These are phyloP conservation scores for Solanum sitiens DNA, from an alignment of 257 asterid genomes.

Conservation along the genomic window DNA sequence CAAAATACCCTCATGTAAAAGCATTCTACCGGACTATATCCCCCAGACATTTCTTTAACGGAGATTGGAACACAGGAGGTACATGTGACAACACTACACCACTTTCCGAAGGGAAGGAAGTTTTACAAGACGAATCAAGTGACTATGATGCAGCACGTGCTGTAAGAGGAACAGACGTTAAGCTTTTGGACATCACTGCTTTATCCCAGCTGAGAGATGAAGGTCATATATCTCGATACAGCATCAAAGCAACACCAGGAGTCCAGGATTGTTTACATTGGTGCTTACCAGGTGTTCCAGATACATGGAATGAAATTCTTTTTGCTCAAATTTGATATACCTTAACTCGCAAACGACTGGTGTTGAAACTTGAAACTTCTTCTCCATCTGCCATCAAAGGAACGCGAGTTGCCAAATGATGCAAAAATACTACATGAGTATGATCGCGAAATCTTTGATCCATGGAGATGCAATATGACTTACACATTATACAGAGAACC, in stretches of 20 bases:
- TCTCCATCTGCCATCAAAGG: neutral
- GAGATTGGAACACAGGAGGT: conserved; percentile 97
- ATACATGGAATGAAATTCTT: conserved; percentile 85
- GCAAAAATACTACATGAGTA: neutral
- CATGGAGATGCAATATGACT: neutral
- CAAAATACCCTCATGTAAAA: conserved; percentile 52
- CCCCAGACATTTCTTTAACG: conserved; percentile 86
- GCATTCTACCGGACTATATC: conserved; percentile 70
- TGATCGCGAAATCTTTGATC: neutral
- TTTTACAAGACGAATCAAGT: conserved; percentile 49
- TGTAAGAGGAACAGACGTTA: conserved; percentile 54
- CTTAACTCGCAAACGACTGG: neutral
- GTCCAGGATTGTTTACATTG: conserved; percentile 93
- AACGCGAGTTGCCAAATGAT: neutral
- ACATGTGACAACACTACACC: conserved; percentile 85
- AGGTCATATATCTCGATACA: conserved; percentile 86
- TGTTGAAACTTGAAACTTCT: neutral
- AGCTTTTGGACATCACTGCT: conserved; percentile 62
- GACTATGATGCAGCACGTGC: conserved; percentile 70
- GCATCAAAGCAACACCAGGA: conserved; percentile 68
- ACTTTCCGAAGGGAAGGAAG: conserved; percentile 64
- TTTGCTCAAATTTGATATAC: conserved; percentile 41
- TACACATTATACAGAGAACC: neutral
- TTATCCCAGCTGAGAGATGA: conserved; percentile 85
- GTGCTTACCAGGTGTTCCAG: conserved; percentile 96